Evolutionary conservation across 768 basidiomycete genomes (phyloP), one percentile per base, ranked within the genome.

Genomic region (Lactarius akahatsu): DNA sequence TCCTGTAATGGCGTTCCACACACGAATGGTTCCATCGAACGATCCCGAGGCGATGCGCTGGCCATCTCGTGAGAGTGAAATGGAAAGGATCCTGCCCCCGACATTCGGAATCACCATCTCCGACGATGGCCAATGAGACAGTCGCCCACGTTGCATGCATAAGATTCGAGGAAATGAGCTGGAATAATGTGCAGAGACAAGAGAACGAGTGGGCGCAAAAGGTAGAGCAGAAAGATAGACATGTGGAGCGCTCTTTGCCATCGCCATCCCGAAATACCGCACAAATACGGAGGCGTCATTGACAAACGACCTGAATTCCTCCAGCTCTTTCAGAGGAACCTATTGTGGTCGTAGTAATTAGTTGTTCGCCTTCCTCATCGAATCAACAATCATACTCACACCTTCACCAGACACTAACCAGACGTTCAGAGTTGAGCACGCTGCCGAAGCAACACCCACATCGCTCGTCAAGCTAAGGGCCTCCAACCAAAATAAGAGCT

Each of bases 61-160:
- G 26, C 69, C 69, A 30, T 71, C 57, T 20, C 30, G 57, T 6
- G 70, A 69, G 64, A 62, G 55, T 10, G 67, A 64, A 20, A 65
- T n/a, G 8, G 55, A 56, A 30, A 18, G 7, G 20, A n/a, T 55
- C 18, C 16, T 5, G 11, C 15, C 16, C 16, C 20, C 34, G 23
- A 9, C n/a, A 9, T n/a, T 16, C 20, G 32, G 18, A 54, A 50
- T 54, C 26, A n/a, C 18, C 30, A 47, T 23, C 43, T 50, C 43
- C 2, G 20, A 47, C 23, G 50, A 4, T 23, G 45, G 61, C 45
- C 61, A 61, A 47, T 47, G 20, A 30, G 43, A 23, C 23, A 50
- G 26, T 47, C 2, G 23, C 47, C 47, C 47, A 50, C 23, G 13
- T 15, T 50, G 23, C 47, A 50, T 1, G 5, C 5, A 11, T 32